Evolutionary conservation across 495 filamentous ascomycete genomes (phyloP).

Genomic region (Stereocaulon alpinum): DNA sequence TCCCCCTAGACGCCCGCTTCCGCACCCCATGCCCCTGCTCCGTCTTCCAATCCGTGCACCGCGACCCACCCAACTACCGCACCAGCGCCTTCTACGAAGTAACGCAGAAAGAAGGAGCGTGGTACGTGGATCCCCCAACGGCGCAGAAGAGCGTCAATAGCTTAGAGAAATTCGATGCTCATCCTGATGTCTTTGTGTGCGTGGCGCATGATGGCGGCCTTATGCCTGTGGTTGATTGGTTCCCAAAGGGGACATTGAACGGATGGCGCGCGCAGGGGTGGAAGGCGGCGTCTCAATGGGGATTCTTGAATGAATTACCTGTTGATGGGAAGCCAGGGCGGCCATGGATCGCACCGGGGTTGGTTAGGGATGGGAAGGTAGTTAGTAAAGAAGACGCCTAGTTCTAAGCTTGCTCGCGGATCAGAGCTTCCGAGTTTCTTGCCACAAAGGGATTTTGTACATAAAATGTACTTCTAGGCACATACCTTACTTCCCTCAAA

Average conservation of each 20-base stretch:
- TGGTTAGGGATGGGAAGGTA: conserved; percentile 23
- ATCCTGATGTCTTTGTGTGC: conserved; percentile 40
- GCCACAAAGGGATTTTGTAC: neutral
- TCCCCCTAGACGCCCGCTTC: conserved; percentile 15
- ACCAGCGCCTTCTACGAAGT: conserved; percentile 22
- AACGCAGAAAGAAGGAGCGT: conserved; percentile 15
- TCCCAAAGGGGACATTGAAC: conserved; percentile 37
- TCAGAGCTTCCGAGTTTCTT: neutral
- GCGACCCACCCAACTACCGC: conserved; percentile 13
- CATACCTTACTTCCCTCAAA: too few species aligned
- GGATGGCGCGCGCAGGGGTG: conserved; percentile 42
- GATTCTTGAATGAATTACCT: conserved; percentile 46
- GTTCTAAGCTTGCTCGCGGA: neutral
- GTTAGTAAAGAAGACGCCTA: conserved; percentile 1
- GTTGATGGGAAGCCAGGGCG: conserved; percentile 23
- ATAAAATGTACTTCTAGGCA: too few species aligned
- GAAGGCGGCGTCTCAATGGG: conserved; percentile 40
- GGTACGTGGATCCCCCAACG: conserved; percentile 22
- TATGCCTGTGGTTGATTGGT: conserved; percentile 38
- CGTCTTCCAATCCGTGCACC: conserved; percentile 23
- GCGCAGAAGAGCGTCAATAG: conserved; percentile 32
- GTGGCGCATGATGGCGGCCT: conserved; percentile 45
- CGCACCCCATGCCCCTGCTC: conserved; percentile 24
- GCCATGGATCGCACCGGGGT: conserved; percentile 18
- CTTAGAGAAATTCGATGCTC: conserved; percentile 39